Conservation (phyloP, 1,284 basidiomycete genomes). For the Ganoderma sinense region DNA sequence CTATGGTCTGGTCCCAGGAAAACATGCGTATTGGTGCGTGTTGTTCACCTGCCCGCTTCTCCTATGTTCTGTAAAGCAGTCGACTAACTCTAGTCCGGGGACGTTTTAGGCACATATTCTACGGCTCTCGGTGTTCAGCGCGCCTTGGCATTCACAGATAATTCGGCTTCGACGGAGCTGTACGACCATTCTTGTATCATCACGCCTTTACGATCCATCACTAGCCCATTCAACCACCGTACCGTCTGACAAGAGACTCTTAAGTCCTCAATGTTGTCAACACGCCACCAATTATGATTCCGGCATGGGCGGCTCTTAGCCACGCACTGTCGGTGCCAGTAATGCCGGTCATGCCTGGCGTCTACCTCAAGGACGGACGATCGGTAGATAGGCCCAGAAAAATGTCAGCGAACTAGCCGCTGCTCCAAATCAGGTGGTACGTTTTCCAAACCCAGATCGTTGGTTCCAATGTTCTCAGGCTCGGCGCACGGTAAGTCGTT, state of each 20-base stretch:
- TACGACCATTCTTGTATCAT: neutral
- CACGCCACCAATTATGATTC: neutral
- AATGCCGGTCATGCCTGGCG: neutral
- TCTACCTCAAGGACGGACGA: neutral
- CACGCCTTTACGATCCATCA: neutral
- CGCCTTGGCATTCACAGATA: neutral
- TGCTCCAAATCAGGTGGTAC: neutral
- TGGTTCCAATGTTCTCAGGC: neutral
- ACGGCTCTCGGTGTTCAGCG: neutral
- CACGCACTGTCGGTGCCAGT: neutral
- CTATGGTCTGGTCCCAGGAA: neutral
- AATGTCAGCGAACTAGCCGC: neutral
- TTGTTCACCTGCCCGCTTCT: neutral
- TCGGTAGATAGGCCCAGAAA: neutral
- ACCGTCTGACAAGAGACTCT: neutral
- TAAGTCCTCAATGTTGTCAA: neutral
- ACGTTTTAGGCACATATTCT: neutral
- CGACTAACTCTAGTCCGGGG: neutral
- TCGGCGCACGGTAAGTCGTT: neutral
- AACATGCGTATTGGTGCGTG: neutral
- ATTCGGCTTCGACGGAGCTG: neutral
- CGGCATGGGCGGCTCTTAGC: neutral
- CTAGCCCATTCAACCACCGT: neutral
- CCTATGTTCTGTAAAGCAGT: neutral
- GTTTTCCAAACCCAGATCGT: neutral